phyloP scores from a whole-genome alignment of 768 basidiomycete genomes.

The Chalciporus chontae region DNA sequence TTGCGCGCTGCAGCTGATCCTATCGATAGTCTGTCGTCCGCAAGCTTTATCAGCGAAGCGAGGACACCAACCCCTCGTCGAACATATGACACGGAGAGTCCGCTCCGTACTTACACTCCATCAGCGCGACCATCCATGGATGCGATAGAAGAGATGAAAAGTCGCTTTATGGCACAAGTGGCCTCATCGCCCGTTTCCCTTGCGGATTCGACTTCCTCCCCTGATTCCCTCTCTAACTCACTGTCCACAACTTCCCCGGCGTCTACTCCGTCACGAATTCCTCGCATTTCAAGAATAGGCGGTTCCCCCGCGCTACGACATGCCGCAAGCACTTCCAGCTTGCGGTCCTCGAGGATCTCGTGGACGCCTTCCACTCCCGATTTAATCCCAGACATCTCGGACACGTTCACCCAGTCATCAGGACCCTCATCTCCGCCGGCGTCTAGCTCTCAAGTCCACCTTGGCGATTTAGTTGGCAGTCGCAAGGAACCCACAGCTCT shows the following conservation, averaged over 20 bases:
- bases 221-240: slow-evolving; percentile 12
- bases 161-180: slow-evolving; percentile 42
- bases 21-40: slow-evolving; percentile 1
- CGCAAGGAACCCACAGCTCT: slow-evolving; percentile 5
- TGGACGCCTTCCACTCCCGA: slow-evolving; percentile 54
- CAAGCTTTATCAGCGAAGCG: slow-evolving; percentile 10
- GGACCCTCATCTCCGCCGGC: slow-evolving; percentile 51
- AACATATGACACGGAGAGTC: slow-evolving; percentile 7
- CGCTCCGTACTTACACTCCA: slow-evolving; percentile 10
- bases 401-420: slow-evolving; percentile 52
- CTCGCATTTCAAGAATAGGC: slow-evolving; percentile 21
- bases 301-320: slow-evolving; percentile 29
- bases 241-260: slow-evolving; percentile 4
- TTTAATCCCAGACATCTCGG: slow-evolving; percentile 57
- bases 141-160: slow-evolving; percentile 64
- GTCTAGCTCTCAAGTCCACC: slow-evolving; percentile 30
- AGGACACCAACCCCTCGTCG: slow-evolving; percentile 10
- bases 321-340: slow-evolving; percentile 26
- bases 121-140: slow-evolving; percentile 38
- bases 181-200: slow-evolving; percentile 24
- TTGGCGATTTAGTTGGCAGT: slow-evolving; percentile 10
- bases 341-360: slow-evolving; percentile 25
- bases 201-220: slow-evolving; percentile 15
- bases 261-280: slow-evolving; percentile 27
- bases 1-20: slow-evolving; percentile 7